Conservation (phyloP, 306 rosid species). For the Prosopis cineraria region DNA sequence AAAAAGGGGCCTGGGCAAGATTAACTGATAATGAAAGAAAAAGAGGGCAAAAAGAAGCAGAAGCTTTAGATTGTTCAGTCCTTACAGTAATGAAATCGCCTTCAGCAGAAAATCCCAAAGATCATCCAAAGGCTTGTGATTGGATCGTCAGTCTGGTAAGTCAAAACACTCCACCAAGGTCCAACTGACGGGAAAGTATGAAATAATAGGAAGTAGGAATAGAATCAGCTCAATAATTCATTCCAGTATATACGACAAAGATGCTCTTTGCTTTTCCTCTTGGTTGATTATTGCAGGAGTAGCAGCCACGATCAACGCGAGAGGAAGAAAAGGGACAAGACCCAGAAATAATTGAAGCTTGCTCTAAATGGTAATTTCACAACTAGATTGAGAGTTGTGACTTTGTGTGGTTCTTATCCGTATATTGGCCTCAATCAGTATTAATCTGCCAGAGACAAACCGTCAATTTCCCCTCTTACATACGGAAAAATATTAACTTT, state of each 20-base stretch:
- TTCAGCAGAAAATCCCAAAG: not conserved
- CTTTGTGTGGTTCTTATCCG: conserved; percentile 5
- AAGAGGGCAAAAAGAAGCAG: not conserved
- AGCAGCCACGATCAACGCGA: not conserved
- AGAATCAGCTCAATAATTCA: not conserved
- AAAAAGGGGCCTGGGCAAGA: not conserved
- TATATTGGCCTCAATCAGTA: not conserved
- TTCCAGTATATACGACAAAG: not conserved
- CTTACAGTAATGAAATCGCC: conserved; percentile 17
- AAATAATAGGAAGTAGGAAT: no score
- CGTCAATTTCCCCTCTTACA: not conserved
- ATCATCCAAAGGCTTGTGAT: not conserved
- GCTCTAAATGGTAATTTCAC: not conserved
- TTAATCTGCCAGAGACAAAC: not conserved
- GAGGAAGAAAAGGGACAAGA: not conserved
- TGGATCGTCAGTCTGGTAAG: not conserved
- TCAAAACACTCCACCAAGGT: not conserved
- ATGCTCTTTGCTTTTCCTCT: not conserved
- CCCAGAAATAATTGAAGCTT: not conserved
- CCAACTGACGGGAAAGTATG: not conserved
- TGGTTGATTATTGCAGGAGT: not conserved
- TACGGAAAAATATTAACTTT: not conserved
- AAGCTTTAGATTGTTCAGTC: not conserved
- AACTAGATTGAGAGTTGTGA: not conserved
- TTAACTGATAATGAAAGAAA: not conserved